Base-by-base conservation (phyloP, 139 green algal genomes). In the Dunaliella sp. region DNA sequence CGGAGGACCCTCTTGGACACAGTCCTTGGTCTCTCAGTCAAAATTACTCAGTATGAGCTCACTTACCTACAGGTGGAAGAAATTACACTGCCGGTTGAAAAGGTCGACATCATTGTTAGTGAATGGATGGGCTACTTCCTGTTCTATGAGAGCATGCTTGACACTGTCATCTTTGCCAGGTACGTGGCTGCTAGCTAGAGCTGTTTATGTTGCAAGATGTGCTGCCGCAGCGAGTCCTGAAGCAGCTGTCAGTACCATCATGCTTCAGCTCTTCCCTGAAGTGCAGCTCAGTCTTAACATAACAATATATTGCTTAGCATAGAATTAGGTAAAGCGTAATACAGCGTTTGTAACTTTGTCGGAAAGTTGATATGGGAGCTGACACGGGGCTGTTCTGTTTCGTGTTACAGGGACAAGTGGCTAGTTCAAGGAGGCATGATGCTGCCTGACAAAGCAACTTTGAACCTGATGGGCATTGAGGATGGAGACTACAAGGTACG, bases 51-150 rank as follows among this genome's bases (percentile, higher is more conserved):
- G 33, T 58, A 34, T 48, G 32, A 28, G 77, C 77, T 34, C 76
- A 30, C 76, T 81, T 30, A 30, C 7, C 24, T 32, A 24, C 83
- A 88, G 85, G 85, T 89, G n/a, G 86, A 89, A 79, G 83, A 89
- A 74, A 74, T 90, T n/a, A 77, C 36, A 35, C 83, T 94, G 58
- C 91, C 91, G 1, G 94, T 97, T 24, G 86, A 94, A 1, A 89
- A 95, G 77, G 95, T 94, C 77, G 95, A 98, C 87, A 95, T 98
- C 81, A 98, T 98, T 80, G 90, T 98, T 33, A 94, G 86, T 30
- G 96, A 98, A 88, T 98, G 96, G 96, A 98, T 98, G 96, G 95
- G 95, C 65, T 98, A 97, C 90, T 96, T 95, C 84, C 82, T 98
- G 77, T 92, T 97, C 38, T 98, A 97, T 84, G 95, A 98, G 92